Base-by-base conservation (phyloP, 768 basidiomycete species). In the Fomitopsis serialis region DNA sequence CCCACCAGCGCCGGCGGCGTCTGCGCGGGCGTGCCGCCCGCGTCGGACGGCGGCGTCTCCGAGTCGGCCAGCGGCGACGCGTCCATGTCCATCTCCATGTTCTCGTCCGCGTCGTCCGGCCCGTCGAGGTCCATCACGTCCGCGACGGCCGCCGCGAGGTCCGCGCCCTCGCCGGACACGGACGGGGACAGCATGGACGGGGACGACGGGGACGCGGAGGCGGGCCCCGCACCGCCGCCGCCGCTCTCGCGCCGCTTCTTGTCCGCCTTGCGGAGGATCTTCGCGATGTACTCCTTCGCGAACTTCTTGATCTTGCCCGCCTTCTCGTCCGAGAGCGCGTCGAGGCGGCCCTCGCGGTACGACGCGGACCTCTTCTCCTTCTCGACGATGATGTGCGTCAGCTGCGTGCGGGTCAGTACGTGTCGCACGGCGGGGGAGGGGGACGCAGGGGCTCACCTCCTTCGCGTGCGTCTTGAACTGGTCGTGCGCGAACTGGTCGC, bases 401-500 rank as follows among this genome's bases (percentile, higher is more conserved):
- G 74, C 95, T 97, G n/a, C 4, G 51, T 23, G 42, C 34, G 49
- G 32, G 47, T 50, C 19, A 56, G 52, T 50, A 35, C 19, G 34
- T 19, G 22, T 35, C 2, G 24, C 10, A 19, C 45, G 36, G 12
- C 50, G n/a, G 34, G 49, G 27, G 23, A 52, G 2, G 8, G 27
- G 3, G 25, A 48, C 2, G n/a, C 11, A 40, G 64, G 29, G 29
- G 6, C 79, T 55, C 57, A 92, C 96, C 81, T 98, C 92, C 66
- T 93, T 92, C 2, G 97, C 97, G 65, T 97, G 84, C 65, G 86
- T 85, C 77, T 99, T 99, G 80, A 98, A 98, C 50, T 76, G 67
- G 7, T 97, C 93, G 47, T 80, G 79, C 52, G 84, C 80, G 67
- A 97, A 78, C 43, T 83, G 72, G 50, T 84, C 76, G 48, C 83